phyloP scores from a whole-genome alignment of 2,329 filamentous ascomycete genomes.

The Penicillium freii region DNA sequence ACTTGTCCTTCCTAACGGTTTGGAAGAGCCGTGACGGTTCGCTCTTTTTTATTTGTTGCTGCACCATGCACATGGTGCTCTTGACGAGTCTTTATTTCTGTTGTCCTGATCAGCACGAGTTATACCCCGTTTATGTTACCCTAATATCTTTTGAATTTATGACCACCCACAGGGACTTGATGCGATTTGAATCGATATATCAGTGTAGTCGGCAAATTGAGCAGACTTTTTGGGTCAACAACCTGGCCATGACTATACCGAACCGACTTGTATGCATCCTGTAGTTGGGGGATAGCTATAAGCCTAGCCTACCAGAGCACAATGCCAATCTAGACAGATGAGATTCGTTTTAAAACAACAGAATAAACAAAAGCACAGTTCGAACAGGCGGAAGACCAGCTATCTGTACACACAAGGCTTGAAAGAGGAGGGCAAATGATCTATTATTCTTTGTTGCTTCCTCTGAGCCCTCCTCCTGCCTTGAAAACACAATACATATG shows the following conservation, averaged over 20 bases:
- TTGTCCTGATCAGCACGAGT: neutral
- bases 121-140: conserved; percentile 1
- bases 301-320: conserved; percentile 5
- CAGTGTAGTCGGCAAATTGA: neutral
- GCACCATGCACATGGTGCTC: neutral
- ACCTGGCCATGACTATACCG: neutral
- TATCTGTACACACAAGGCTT: conserved; percentile 44
- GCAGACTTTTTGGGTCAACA: neutral
- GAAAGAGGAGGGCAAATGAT: conserved; percentile 21
- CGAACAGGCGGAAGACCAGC: conserved; percentile 38
- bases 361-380: conserved; percentile 37
- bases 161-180: too few species aligned
- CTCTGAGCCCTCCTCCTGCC: conserved; percentile 22
- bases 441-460: conserved; percentile 27
- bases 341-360: conserved; percentile 36
- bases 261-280: neutral
- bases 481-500: conserved; percentile 28
- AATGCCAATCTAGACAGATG: conserved; percentile 28
- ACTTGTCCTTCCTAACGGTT: neutral
- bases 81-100: neutral
- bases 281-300: neutral
- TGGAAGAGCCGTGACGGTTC: neutral
- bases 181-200: neutral
- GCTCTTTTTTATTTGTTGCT: neutral
- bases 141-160: neutral